Evolutionary conservation across 2,329 filamentous ascomycete genomes (phyloP), one percentile per base, ranked within the genome.

Genomic region (Lachnellula occidentalis): DNA sequence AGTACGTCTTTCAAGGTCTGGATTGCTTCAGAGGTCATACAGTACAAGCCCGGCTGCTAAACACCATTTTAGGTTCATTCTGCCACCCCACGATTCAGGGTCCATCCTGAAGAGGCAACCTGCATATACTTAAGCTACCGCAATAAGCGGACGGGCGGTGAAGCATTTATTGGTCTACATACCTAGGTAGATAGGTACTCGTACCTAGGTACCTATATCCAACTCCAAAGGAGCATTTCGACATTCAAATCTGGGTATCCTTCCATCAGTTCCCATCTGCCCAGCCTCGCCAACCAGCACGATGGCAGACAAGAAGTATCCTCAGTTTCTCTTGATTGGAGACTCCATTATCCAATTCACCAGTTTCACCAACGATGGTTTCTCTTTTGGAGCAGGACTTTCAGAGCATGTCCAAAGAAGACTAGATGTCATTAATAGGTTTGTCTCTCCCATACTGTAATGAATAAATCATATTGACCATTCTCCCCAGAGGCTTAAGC

Each of bases 401-500:
- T 55, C 59, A 53, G 63, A 66, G 52, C 63, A 46, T n/a, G 34
- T 43, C 39, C 81, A 83, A 48, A 83, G 92, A 54, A 82, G 85
- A 36, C 77, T 94, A 14, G 94, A 97, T 72, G 83, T 97, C 46
- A 75, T 97, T 64, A 96, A 96, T 70, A 83, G 94, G 94, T 5
- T 83, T 95, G 59, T 17, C 19, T 19, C 24, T 46, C 27, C 24
- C 11, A n/a, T 14, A 27, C 9, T 37, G 21, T 50, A 22, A 14
- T 11, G 24, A 34, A 34, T n/a, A 8, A 21, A 11, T 39, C 17
- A 31, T 36, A 22, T 17, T 34, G 36, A 24, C 21, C 11, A 43
- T 19, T 19, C 8, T 45, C 6, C 45, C 15, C 14, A 60, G 59
- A 62, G 54, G 54, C 14, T 46, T 56, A 6, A 53, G 81, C 59